Base-by-base conservation (phyloP, 2,329 filamentous ascomycete genomes). In the Colletotrichum sp. region DNA sequence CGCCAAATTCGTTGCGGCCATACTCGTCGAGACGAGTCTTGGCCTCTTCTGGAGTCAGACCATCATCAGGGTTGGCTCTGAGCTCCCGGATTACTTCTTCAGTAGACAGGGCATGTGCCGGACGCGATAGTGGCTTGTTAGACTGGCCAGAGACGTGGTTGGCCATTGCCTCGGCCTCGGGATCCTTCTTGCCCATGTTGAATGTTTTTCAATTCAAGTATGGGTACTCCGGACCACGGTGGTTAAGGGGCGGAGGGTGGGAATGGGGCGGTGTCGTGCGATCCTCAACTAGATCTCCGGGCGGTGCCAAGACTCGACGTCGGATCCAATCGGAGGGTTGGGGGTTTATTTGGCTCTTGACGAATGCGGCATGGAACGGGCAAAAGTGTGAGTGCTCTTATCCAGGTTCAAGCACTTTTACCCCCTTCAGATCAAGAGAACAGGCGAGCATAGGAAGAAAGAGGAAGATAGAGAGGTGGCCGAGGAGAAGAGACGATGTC, bases 1-100 rank as follows among this genome's bases (percentile, higher is more conserved):
- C 90, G 67, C 92, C 91, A 13, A 94, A 88, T 74, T 93, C 90
- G 78, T 94, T 94, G 18, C 85, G 83, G 6, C 93, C 93, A 83
- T 90, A 89, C 63, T 90, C 83, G 30, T 90, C 87, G 3, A 93
- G 84, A 26, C 92, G 88, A 12, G 81, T 79, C 77, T 88, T 86
- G 21, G 90, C 92, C 77, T 94, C 91, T 3, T 82, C 82, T 6
- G 85, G 81, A 1, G 87, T 88, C 57, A 94, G 85, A 28, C 93
- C 93, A 81, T 92, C 87, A 7, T 91, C 87, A 7, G 87, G 80
- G 79, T 92, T 87, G 68, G 90, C 89, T 15, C 84, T 83, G 38
- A 93, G 87, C 82, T 94, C 90, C 21, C 87, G 82, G 36, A 90
- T 84, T 38, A 92, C 88, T 36, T 88, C 83, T 24, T 88, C 85